Percentiles rank a stretch among this genome's conserved stretches.
phyloP scores from a whole-genome alignment of 2,329 filamentous ascomycete species.

The Diaporthe sp. region DNA sequence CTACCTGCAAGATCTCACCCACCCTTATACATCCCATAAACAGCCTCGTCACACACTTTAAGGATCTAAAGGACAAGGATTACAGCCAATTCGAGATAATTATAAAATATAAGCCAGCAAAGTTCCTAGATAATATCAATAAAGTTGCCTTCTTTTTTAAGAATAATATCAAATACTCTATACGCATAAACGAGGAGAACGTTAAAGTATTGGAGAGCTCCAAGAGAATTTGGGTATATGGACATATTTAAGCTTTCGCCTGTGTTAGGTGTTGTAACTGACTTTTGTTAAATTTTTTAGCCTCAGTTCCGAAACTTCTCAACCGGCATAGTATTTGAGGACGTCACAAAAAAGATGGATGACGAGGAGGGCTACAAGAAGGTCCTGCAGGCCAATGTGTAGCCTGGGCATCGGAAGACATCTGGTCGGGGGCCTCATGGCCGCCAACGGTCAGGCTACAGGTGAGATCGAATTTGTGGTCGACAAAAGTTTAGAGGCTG shows the following conservation, averaged over 20 bases:
- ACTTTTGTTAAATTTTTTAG: neutral
- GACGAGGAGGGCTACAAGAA: neutral
- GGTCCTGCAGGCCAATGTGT: neutral
- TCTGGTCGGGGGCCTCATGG: too few relatives aligned
- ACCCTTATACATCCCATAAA: neutral
- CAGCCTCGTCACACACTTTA: neutral
- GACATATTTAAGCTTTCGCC: too few relatives aligned
- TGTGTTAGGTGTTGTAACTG: fast-evolving
- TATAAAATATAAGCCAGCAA: fast-evolving
- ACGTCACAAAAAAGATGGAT: neutral
- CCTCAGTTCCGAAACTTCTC: neutral
- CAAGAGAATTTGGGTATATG: neutral
- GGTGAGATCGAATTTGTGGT: neutral
- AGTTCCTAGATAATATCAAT: neutral
- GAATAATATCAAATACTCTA: neutral
- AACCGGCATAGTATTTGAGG: neutral
- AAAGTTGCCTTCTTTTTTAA: neutral
- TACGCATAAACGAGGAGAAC: neutral
- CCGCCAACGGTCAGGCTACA: neutral
- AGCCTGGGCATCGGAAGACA: neutral
- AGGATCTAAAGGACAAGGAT: neutral
- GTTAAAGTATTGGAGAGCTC: too few relatives aligned
- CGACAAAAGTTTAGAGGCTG: neutral
- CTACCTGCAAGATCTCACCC: neutral
- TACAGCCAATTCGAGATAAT: neutral